Evolutionary conservation across 1,284 basidiomycete genomes (phyloP).

Genomic region (Naganishia sp.): DNA sequence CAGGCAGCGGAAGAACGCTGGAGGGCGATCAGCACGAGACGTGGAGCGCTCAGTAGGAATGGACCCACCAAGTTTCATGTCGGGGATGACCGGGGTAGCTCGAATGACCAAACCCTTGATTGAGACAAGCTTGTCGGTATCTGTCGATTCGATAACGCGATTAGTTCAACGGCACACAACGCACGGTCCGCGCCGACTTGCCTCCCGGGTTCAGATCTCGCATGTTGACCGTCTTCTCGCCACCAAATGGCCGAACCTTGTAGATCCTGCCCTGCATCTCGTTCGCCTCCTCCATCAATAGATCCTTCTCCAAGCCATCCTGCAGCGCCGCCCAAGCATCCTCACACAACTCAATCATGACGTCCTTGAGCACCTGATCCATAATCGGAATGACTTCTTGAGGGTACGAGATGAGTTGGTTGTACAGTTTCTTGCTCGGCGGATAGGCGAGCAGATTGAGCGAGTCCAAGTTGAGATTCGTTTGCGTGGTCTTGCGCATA

Average conservation of each 20-base stretch:
- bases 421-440: slow-evolving; percentile 75
- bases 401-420: slow-evolving; percentile 83
- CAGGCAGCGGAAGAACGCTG: slow-evolving; percentile 97
- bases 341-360: slow-evolving; percentile 78
- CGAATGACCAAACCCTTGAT: slow-evolving; percentile 97
- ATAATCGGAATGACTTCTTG: slow-evolving; percentile 96
- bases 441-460: slow-evolving; percentile 86
- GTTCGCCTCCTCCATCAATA: slow-evolving; percentile 73
- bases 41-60: neutral
- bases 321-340: slow-evolving; percentile 70
- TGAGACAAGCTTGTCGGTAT: slow-evolving; percentile 93
- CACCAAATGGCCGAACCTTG: slow-evolving; percentile 88
- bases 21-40: slow-evolving; percentile 7
- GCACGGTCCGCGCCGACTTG: slow-evolving; percentile 49
- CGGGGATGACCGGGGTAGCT: slow-evolving; percentile 94
- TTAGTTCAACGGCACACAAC: neutral
- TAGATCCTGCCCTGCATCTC: slow-evolving; percentile 80
- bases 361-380: slow-evolving; percentile 92
- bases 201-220: slow-evolving; percentile 84
- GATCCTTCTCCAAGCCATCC: slow-evolving; percentile 66
- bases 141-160: slow-evolving; percentile 53
- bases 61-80: slow-evolving; percentile 75
- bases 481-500: slow-evolving; percentile 88
- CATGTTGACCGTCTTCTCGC: slow-evolving; percentile 77
- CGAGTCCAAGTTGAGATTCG: slow-evolving; percentile 88